Evolutionary conservation across 768 basidiomycete species (phyloP), one percentile per base, ranked within the genome.

Genomic region (Infundibulicybe gibba): DNA sequence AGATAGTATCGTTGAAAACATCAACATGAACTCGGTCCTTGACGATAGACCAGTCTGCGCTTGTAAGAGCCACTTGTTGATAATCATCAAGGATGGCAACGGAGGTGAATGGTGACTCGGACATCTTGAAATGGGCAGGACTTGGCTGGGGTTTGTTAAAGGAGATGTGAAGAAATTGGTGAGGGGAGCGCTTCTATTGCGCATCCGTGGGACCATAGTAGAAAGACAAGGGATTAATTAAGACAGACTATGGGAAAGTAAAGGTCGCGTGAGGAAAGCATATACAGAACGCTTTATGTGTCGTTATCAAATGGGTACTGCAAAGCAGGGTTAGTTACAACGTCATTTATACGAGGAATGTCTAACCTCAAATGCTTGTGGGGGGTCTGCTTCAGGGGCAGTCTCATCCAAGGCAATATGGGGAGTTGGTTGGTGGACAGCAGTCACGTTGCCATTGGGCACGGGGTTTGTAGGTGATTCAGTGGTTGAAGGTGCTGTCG

Each of bases 341-440:
- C 38, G 21, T 43, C 19, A 38, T 17, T 17, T 9, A 37, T 15
- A 47, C 35, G 3, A 13, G 38, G 19, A 43, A 39, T 41, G 48
- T 35, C 86, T 49, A 56, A 92, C 90, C 83, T 94, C 90, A 57
- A 95, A 95, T 19, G 87, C 63, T 57, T 76, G 77, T 59, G 93
- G 93, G 11, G 83, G 79, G 37, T 81, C 84, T 19, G 80, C 83
- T 57, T 94, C 90, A 8, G 83, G 79, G 14, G 76, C 77, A 58
- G 63, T 76, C 52, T 88, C 87, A 58, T 88, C 84, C 45, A 90
- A 65, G 6, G 86, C 72, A 43, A 89, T 83, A 55, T 88, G 81
- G 34, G 71, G 65, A 2, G 75, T 75, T n/a, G 68, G 56, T 13
- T 71, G 62, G 6, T 60, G 54, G 37, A 64, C 53, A 32, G 54